These are phyloP conservation scores for Sclerotinia nivalis DNA, from an alignment of 2,329 filamentous ascomycete genomes.

Conservation along the genomic window DNA sequence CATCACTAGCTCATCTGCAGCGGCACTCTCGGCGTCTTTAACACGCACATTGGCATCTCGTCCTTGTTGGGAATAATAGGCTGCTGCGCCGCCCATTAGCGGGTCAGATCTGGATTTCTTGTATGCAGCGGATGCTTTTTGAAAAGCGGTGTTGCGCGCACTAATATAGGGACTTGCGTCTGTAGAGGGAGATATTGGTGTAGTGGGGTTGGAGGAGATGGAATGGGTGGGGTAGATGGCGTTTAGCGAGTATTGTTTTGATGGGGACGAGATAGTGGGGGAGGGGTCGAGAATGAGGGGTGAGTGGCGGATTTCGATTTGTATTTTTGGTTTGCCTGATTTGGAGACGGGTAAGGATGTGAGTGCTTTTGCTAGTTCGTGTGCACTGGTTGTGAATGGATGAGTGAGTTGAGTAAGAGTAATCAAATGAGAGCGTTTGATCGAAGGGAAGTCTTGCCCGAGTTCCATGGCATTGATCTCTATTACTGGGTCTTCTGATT, in stretches of 20 bases:
- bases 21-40: conserved; percentile 59
- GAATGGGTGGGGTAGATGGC: conserved; percentile 21
- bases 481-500: conserved; percentile 49
- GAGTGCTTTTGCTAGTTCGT: conserved; percentile 59
- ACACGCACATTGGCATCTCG: conserved; percentile 62
- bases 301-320: conserved; percentile 38
- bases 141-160: conserved; percentile 48
- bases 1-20: conserved; percentile 70
- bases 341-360: conserved; percentile 35
- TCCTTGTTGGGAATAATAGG: conserved; percentile 71
- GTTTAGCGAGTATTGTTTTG: conserved; percentile 22
- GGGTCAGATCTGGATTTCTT: conserved; percentile 67
- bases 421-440: conserved; percentile 50
- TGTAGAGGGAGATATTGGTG: background rate
- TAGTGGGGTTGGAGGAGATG: background rate
- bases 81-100: conserved; percentile 73
- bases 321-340: conserved; percentile 28
- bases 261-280: background rate
- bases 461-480: conserved; percentile 55
- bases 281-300: conserved; percentile 31
- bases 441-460: conserved; percentile 53
- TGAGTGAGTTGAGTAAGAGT: conserved; percentile 58
- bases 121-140: conserved; percentile 58
- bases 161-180: conserved; percentile 25
- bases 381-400: conserved; percentile 57